Conservation (phyloP, 2,329 filamentous ascomycete genomes). For the Pseudogymnoascus sp. region DNA sequence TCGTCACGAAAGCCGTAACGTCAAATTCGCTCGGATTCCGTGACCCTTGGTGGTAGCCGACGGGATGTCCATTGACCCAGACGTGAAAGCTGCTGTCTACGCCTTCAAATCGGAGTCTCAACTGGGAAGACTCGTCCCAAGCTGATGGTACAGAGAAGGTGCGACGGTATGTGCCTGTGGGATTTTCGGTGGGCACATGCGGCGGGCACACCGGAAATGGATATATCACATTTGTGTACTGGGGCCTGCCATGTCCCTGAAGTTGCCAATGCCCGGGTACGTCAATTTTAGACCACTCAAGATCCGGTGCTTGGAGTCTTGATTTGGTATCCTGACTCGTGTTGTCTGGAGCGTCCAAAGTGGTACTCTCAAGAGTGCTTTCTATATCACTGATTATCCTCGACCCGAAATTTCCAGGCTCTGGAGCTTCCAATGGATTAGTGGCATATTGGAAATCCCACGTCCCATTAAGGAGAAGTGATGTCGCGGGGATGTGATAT, state of each 20-base stretch:
- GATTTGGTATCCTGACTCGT: background rate
- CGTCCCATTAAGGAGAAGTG: slow-evolving; percentile 43
- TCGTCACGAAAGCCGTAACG: slow-evolving; percentile 43
- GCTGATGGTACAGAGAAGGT: slow-evolving; percentile 44
- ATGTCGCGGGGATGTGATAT: slow-evolving; percentile 44
- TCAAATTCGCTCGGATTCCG: slow-evolving; percentile 65
- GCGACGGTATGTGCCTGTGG: slow-evolving; percentile 54
- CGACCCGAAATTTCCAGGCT: slow-evolving; percentile 22
- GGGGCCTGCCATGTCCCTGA: slow-evolving; percentile 56
- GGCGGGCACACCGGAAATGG: slow-evolving; percentile 60
- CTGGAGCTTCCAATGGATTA: slow-evolving; percentile 39
- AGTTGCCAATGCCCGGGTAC: slow-evolving; percentile 66
- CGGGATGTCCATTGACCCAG: slow-evolving; percentile 54
- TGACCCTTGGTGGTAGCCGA: slow-evolving; percentile 62
- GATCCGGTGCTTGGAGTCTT: background rate
- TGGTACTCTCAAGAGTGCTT: slow-evolving; percentile 3
- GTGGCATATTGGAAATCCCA: slow-evolving; percentile 49
- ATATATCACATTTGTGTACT: slow-evolving; percentile 62
- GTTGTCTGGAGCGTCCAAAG: background rate
- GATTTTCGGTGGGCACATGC: slow-evolving; percentile 52
- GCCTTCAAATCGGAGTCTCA: slow-evolving; percentile 61
- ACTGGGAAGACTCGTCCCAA: slow-evolving; percentile 41
- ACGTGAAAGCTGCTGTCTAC: slow-evolving; percentile 65
- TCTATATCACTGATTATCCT: slow-evolving; percentile 19
- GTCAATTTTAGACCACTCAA: slow-evolving; percentile 19